phyloP scores from a whole-genome alignment of 345 rosid genomes.

The Populus tremula region DNA sequence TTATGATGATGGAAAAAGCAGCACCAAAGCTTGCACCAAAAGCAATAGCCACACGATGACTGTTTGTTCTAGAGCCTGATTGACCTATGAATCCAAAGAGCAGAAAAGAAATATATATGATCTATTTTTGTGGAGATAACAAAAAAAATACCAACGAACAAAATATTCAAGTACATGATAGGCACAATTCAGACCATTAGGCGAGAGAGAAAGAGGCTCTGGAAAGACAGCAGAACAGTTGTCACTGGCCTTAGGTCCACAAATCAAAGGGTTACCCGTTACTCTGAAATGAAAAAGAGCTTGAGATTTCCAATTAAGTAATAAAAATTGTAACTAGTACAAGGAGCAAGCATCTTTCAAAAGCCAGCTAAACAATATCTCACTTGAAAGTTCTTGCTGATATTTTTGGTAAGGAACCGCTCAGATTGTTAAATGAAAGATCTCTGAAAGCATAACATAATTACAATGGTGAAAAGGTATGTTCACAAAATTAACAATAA shows the following conservation, averaged over 20 bases:
- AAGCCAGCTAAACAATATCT: slow-evolving; percentile 26
- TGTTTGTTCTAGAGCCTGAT: slow-evolving; percentile 48
- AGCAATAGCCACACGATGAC: slow-evolving; percentile 73
- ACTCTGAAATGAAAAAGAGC: slow-evolving; percentile 47
- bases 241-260: slow-evolving; percentile 61
- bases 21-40: slow-evolving; percentile 84
- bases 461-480: background rate
- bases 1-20: slow-evolving; percentile 53
- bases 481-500: background rate
- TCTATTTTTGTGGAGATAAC: background rate
- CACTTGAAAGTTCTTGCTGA: slow-evolving; percentile 95
- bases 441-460: slow-evolving; percentile 52
- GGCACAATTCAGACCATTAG: slow-evolving; percentile 61
- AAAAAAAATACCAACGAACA: background rate
- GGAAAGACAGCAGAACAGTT: slow-evolving; percentile 89
- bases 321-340: background rate
- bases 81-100: slow-evolving; percentile 39
- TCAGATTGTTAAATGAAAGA: slow-evolving; percentile 86
- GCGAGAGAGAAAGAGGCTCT: slow-evolving; percentile 87
- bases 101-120: slow-evolving; percentile 11
- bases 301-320: slow-evolving; percentile 10
- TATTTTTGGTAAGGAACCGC: slow-evolving; percentile 87
- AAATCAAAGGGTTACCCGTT: slow-evolving; percentile 74
- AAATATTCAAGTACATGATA: background rate
- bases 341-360: background rate